Base-by-base conservation (phyloP, 495 filamentous ascomycete species). In the Penicillium salamii region DNA sequence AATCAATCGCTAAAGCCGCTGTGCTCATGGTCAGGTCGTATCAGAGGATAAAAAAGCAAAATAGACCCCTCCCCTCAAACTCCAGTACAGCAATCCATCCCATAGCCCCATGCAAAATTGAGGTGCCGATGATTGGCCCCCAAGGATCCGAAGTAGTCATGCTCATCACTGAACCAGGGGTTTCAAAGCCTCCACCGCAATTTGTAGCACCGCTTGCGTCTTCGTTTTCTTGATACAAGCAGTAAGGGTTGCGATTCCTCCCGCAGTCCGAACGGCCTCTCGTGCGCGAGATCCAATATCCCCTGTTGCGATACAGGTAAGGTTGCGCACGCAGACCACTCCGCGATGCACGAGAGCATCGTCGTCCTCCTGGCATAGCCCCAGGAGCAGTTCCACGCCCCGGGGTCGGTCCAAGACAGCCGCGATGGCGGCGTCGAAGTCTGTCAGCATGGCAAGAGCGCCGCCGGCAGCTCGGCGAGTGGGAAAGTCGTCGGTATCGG, bases 391-490 rank as follows among this genome's bases (percentile, higher is more conserved):
- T 42, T 83, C 77, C 6, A 89, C 74, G 0, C 89, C 89, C 11
- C 85, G 71, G 19, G 90, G 79, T 35, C 82, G 75, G 32, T 79
- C 79, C 50, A 92, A 52, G 20, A 97, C 72, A 2, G 76, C 84
- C 23, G 80, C 73, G 13, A 91, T 85, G 0, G 84, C 83, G 1
- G 74, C 78, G 51, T 92, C 88, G 55, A 81, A 91, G 40, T 85
- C 83, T 0, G 88, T 88, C 49, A 98, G 61, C 71, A 85, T 86
- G 12, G 93, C 93, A 42, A 98, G 61, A 0, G 88, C 92, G 0
- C 93, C 93, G 8, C 90, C 92, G 3, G 93, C 90, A 1, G 90
- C 93, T 47, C 82, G 80, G 38, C 92, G 74, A 5, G 92, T 95
- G 8, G 78, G 82, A 21, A 78, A 62, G 57, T 96, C 90, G 46